These are phyloP conservation scores for Carpinus viminea DNA, from an alignment of 306 rosid species.

Conservation along the genomic window DNA sequence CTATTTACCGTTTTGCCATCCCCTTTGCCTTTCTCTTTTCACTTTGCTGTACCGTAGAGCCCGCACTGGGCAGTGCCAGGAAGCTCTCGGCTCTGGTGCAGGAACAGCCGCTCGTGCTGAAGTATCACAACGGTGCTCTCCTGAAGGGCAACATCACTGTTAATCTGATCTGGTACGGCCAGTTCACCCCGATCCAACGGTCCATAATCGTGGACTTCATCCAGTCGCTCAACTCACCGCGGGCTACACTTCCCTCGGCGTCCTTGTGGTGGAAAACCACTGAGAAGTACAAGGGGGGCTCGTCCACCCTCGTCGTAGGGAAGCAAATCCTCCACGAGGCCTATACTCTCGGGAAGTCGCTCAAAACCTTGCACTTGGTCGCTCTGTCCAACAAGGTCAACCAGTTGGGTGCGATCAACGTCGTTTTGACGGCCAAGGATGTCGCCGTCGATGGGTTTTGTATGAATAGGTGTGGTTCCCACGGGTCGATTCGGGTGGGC, in stretches of 20 bases:
- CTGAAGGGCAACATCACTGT: constrained; percentile 76
- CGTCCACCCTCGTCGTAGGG: constrained; percentile 63
- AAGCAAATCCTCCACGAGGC: constrained; percentile 60
- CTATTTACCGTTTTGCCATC: constrained; percentile 35
- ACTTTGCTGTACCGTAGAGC: neutral
- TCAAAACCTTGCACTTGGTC: constrained; percentile 38
- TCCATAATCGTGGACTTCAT: constrained; percentile 76
- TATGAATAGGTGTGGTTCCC: constrained; percentile 70
- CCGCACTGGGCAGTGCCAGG: constrained; percentile 26
- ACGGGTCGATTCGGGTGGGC: constrained; percentile 38
- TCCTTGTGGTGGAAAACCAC: constrained; percentile 89
- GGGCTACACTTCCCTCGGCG: constrained; percentile 45
- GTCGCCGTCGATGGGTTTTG: constrained; percentile 82
- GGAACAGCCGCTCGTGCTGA: constrained; percentile 68
- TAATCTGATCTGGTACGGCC: constrained; percentile 84
- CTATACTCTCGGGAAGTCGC: constrained; percentile 64
- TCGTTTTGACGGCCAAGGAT: constrained; percentile 72
- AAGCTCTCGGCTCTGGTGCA: constrained; percentile 50
- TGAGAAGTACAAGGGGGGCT: constrained; percentile 61
- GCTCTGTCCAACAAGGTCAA: constrained; percentile 53
- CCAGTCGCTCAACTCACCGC: constrained; percentile 41
- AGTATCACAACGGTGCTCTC: constrained; percentile 85
- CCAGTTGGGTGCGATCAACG: constrained; percentile 45
- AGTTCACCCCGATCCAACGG: constrained; percentile 72
- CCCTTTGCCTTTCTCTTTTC: constrained; percentile 9